Evolutionary conservation across 2,329 filamentous ascomycete genomes (phyloP).

Genomic region (Penicillium sp.): DNA sequence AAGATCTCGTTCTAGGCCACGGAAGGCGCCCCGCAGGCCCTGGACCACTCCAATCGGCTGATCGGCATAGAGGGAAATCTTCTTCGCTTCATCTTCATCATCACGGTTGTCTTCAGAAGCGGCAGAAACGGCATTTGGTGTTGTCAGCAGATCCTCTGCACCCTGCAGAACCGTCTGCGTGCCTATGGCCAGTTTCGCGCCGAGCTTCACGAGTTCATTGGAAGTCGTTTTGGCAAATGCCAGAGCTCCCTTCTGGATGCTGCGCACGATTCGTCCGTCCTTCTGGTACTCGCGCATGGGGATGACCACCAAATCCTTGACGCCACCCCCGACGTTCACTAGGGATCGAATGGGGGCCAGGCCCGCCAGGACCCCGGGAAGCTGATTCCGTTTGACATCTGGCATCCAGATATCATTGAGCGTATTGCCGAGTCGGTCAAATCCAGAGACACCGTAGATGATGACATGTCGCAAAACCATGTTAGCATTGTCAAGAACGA

Average conservation of each 20-base stretch:
- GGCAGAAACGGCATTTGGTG: constrained; percentile 36
- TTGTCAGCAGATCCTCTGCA: constrained; percentile 75
- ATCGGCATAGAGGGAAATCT: constrained; percentile 89
- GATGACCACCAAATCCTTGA: constrained; percentile 84
- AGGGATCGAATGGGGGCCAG: constrained; percentile 87
- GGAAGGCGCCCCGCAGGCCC: constrained; percentile 80
- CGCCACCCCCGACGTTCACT: constrained; percentile 86
- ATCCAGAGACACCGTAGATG: constrained; percentile 87
- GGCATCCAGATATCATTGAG: constrained; percentile 97
- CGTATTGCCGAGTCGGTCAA: constrained; percentile 85
- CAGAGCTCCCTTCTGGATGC: constrained; percentile 85
- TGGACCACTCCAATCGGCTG: constrained; percentile 89
- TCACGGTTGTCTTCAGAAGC: constrained; percentile 63
- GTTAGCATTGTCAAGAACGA: constrained; percentile 85
- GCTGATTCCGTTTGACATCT: constrained; percentile 85
- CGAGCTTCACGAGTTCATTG: constrained; percentile 89
- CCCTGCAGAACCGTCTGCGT: constrained; percentile 92
- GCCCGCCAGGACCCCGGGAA: constrained; percentile 85
- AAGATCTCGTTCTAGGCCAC: constrained; percentile 84
- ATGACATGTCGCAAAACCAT: constrained; percentile 88
- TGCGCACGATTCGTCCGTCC: constrained; percentile 88
- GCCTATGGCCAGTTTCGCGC: constrained; percentile 91
- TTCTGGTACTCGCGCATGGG: constrained; percentile 92
- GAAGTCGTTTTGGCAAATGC: constrained; percentile 93
- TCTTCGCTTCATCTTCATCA: constrained; percentile 72